phyloP scores from a whole-genome alignment of 352 stramenopile species.

The Elongisporangium undulatum region DNA sequence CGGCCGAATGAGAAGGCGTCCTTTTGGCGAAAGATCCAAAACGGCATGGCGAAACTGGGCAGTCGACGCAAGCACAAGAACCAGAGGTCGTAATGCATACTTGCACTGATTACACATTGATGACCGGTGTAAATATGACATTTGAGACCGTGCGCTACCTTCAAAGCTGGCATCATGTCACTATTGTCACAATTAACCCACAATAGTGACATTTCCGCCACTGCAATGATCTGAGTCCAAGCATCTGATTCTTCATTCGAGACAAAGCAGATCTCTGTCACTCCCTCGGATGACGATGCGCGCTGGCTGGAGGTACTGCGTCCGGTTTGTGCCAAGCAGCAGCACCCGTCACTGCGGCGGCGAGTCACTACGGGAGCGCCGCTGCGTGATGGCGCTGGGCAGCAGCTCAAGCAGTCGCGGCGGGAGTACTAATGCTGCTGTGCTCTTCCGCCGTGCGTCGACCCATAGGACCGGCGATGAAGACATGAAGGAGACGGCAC shows the following conservation, averaged over 20 bases:
- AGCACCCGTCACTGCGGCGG: background rate
- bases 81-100: background rate
- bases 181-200: background rate
- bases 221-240: background rate
- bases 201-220: background rate
- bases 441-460: constrained; percentile 29
- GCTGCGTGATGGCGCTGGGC: constrained; percentile 8
- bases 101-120: background rate
- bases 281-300: constrained; percentile 37
- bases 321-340: constrained; percentile 5
- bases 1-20: constrained; percentile 30
- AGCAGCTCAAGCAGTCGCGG: background rate
- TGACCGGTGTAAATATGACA: background rate
- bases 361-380: background rate
- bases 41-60: constrained; percentile 63
- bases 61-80: constrained; percentile 52
- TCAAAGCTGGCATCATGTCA: background rate
- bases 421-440: constrained; percentile 22
- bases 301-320: constrained; percentile 53
- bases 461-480: constrained; percentile 18
- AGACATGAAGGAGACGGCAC: constrained; percentile 29
- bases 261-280: background rate
- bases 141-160: too few species aligned
- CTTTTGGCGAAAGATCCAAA: constrained; percentile 76
- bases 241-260: background rate